Evolutionary conservation across 257 asterid genomes (phyloP), one percentile per base, ranked within the genome.

Genomic region (Scutellaria minor): DNA sequence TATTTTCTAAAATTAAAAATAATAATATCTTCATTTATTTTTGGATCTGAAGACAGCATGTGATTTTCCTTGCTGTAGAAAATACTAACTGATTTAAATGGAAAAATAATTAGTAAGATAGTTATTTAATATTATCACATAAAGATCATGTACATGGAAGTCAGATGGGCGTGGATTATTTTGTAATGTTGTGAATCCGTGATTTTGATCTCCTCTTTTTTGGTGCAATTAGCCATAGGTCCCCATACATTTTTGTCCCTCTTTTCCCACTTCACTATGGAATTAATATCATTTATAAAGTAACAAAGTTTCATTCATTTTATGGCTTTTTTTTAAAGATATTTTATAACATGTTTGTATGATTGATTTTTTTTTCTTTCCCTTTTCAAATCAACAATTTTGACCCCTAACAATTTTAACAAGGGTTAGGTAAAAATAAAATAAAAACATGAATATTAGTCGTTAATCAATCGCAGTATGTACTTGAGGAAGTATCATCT

Each of bases 181-280:
- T 60, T 60, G 66, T 60, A 60, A 37, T 60, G 13, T 60, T 13
- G 48, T 31, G 64, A n/a, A 57, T 60, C 65, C 48, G 66, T 60
- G 64, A 57, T 57, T 31, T 39, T 60, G 66, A 60, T 60, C 48
- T 39, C 64, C 64, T 31, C 22, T 27, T 57, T 57, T 11, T 57
- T 35, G 22, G 46, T 58, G 66, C 66, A 20, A 37, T 6, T 57
- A 57, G 64, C 64, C 44, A 59, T 59, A 35, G 65, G 65, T 37
- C 65, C 65, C 65, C 66, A 60, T 60, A 20, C 47, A 39, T 47
- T 44, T 37, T 60, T 60, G 48, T 60, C 66, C 66, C 41, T 56
- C 18, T 18, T 18, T 18, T 0, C 18, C 61, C 12, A 31, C 5
- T 31, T 31, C 2, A 31, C 37, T 4, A 31, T 31, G 37, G 37